Conservation (phyloP, 1,284 basidiomycete genomes). For the Apiotrichum veenhuisii region DNA sequence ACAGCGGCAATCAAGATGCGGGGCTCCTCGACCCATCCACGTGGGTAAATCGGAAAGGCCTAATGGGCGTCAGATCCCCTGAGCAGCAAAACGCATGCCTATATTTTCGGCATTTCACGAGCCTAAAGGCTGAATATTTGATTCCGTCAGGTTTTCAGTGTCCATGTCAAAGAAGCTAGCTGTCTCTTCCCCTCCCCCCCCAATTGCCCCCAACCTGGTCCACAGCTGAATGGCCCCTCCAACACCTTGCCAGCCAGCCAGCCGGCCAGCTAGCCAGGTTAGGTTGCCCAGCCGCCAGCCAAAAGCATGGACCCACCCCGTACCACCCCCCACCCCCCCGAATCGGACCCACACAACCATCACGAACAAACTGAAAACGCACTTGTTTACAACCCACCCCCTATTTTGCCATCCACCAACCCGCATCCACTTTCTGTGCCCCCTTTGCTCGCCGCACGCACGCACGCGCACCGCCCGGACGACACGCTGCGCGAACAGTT, state of each 20-base stretch:
- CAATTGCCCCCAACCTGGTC: no score
- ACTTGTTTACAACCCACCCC: not conserved
- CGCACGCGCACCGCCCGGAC: not conserved
- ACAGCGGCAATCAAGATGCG: no score
- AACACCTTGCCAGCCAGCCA: not conserved
- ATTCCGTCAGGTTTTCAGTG: no score
- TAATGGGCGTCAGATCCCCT: no score
- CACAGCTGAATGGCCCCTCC: not conserved
- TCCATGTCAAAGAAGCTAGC: no score
- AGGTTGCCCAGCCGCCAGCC: not conserved
- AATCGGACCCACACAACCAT: not conserved
- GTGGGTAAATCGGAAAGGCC: no score
- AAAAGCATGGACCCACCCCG: not conserved
- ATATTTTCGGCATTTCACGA: no score
- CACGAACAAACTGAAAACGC: not conserved
- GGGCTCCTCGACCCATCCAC: no score
- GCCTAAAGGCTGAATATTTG: no score
- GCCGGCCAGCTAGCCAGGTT: not conserved
- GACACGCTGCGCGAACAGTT: conserved; percentile 9
- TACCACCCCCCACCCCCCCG: no score
- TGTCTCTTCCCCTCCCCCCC: no score
- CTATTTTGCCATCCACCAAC: not conserved
- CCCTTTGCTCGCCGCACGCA: not conserved
- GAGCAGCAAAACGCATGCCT: no score
- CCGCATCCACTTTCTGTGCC: not conserved